Percentiles rank a stretch among this genome's conserved stretches.
These are phyloP conservation scores for Lupinus albus DNA, from an alignment of 306 rosid species.

Conservation along the genomic window DNA sequence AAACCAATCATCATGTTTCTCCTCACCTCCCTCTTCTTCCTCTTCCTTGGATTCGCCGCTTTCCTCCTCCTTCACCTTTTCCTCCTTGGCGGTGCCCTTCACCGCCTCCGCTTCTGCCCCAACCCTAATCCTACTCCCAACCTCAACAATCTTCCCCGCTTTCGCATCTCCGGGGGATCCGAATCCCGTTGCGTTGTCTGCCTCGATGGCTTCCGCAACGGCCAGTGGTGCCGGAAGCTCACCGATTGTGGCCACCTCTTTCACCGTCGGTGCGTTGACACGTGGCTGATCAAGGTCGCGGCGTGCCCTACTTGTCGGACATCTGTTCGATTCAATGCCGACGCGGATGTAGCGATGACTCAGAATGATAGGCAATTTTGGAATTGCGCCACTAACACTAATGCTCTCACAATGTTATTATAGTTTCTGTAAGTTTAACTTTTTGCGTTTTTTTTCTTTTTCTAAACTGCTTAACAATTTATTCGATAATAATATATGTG, in stretches of 20 bases:
- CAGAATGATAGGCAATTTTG: constrained; percentile 41
- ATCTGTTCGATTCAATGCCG: constrained; percentile 52
- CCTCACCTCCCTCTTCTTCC: constrained; percentile 76
- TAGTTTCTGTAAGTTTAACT: constrained; percentile 49
- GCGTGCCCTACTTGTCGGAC: constrained; percentile 85
- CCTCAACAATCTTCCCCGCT: constrained; percentile 61
- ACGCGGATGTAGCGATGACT: not conserved
- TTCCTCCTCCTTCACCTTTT: constrained; percentile 67
- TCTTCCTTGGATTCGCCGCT: constrained; percentile 75
- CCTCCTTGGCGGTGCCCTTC: constrained; percentile 62
- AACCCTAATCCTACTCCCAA: constrained; percentile 24
- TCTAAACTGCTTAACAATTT: constrained; percentile 2
- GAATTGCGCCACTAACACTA: constrained; percentile 28
- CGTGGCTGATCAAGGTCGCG: constrained; percentile 74
- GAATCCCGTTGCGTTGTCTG: constrained; percentile 70
- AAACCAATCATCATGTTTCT: constrained; percentile 71
- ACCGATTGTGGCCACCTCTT: constrained; percentile 66
- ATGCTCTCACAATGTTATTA: constrained; percentile 42
- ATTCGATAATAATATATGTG: not conserved
- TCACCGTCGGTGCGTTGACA: constrained; percentile 72
- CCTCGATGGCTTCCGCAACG: constrained; percentile 61
- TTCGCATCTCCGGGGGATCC: constrained; percentile 45
- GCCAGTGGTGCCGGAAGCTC: constrained; percentile 80
- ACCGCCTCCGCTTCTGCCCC: constrained; percentile 60
- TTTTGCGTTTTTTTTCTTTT: constrained; percentile 32